Base-by-base conservation (phyloP, 2,329 filamentous ascomycete genomes). In the Sarocladium oryzae region DNA sequence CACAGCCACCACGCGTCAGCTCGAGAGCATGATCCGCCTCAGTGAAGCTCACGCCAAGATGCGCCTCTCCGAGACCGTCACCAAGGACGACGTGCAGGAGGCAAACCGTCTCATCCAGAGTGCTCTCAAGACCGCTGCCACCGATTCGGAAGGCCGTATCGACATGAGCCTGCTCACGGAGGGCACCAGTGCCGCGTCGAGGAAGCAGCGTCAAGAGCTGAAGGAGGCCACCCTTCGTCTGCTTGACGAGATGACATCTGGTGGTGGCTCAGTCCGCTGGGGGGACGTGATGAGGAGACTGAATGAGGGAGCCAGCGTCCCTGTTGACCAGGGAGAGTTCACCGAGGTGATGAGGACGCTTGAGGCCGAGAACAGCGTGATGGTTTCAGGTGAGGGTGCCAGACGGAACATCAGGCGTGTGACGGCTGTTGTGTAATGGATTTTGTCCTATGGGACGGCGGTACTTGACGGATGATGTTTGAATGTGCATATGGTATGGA, bases 21-120 rank as follows among this genome's bases (percentile, higher is more conserved):
- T 99, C 5, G 95, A 99, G 71, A 93, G 87, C 41, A 99, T 99
- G 95, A 97, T 99, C 64, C 92, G 93, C 55, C 85, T 99, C 2
- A 75, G 91, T 1, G 93, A 99, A 73, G 93, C 91, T 0, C 95
- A 99, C 69, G 95, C 93, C 48, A 96, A 96, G 69, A 99, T 99
- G 95, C 87, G 93, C 3, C 80, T 99, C 4, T 82, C 86, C 0
- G 66, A 75, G 2, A 80, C 76, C 13, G 93, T 99, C 37, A 90
- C 88, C 0, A 81, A 79, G 24, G 79, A 80, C 46, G 95, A 99
- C 62, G 95, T 99, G 5, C 73, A 82, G 48, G 93, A 99, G 72
- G 91, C 93, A 0, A 89, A 95, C 43, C 86, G 93, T 10, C 77
- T 99, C 37, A 99, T 99, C 69, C 89, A 92, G 63, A 88, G 85